Conservation (phyloP, 768 basidiomycete genomes). For the Vararia minispora region DNA sequence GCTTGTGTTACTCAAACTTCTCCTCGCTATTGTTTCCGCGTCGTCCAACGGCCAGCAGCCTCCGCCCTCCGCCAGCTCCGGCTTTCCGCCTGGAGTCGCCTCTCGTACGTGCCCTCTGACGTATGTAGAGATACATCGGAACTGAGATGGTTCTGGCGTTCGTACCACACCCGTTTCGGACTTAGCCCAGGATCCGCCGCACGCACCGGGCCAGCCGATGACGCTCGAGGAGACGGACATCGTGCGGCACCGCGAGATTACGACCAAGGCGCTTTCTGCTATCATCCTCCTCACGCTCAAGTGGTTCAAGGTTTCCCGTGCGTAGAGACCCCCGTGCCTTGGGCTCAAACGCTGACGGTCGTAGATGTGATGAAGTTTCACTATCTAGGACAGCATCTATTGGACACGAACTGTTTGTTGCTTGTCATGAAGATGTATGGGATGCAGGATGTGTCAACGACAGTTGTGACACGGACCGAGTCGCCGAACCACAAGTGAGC, state of each 20-base stretch:
- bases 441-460: conserved; percentile 78
- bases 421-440: conserved; percentile 97
- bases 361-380: conserved; percentile 98
- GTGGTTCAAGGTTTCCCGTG: conserved; percentile 99
- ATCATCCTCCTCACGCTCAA: conserved; percentile 84
- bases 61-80: conserved; percentile 55
- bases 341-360: neutral
- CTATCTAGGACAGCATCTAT: conserved; percentile 87
- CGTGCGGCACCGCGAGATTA: conserved; percentile 92
- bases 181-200: conserved; percentile 41
- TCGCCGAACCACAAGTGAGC: conserved; percentile 74
- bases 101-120: conserved; percentile 63
- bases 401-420: conserved; percentile 91
- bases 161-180: conserved; percentile 2
- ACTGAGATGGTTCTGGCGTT: neutral
- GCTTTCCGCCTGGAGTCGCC: conserved; percentile 59
- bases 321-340: conserved; percentile 28
- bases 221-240: conserved; percentile 90
- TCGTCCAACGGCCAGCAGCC: conserved; percentile 51
- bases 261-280: conserved; percentile 93
- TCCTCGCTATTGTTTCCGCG: conserved; percentile 89
- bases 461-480: conserved; percentile 84
- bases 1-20: conserved; percentile 81
- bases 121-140: too few species aligned
- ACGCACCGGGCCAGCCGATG: conserved; percentile 51